Evolutionary conservation across 139 green algal genomes (phyloP).

Genomic region (Chlamydomonas schloesseri): DNA sequence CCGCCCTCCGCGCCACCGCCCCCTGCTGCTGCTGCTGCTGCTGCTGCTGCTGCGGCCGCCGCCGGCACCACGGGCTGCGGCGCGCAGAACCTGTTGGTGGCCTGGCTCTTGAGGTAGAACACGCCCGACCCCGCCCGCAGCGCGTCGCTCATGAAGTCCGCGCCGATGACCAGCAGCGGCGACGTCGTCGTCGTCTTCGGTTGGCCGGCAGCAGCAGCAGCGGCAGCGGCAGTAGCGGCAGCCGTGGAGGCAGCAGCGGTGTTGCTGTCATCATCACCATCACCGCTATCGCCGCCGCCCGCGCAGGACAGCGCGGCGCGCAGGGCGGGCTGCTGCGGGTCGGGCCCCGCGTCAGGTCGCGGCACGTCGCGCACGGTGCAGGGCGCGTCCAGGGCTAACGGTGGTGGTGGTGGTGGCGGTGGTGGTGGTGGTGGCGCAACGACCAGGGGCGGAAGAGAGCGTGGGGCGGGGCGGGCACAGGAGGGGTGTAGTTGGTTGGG

Average conservation of each 20-base stretch:
- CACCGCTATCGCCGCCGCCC: not conserved
- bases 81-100: conserved; percentile 3
- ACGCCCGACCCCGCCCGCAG: not conserved
- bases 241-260: too few relatives aligned
- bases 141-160: not conserved
- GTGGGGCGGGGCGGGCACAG: too few relatives aligned
- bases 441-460: too few relatives aligned
- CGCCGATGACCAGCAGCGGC: not conserved
- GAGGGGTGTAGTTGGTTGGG: too few relatives aligned
- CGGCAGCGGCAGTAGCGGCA: too few relatives aligned
- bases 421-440: too few relatives aligned
- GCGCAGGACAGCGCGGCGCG: not conserved
- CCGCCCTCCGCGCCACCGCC: too few relatives aligned
- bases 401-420: not conserved
- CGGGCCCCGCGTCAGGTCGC: not conserved
- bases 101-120: conserved; percentile 6
- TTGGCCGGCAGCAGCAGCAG: too few relatives aligned
- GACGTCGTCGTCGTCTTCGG: not conserved
- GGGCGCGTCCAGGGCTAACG: not conserved
- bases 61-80: not conserved
- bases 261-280: too few relatives aligned
- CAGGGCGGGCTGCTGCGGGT: not conserved
- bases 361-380: conserved; percentile 7
- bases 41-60: too few relatives aligned
- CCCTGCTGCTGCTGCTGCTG: too few relatives aligned